Base-by-base conservation (phyloP, 2,329 filamentous ascomycete species). In the Didymella arachidicola region DNA sequence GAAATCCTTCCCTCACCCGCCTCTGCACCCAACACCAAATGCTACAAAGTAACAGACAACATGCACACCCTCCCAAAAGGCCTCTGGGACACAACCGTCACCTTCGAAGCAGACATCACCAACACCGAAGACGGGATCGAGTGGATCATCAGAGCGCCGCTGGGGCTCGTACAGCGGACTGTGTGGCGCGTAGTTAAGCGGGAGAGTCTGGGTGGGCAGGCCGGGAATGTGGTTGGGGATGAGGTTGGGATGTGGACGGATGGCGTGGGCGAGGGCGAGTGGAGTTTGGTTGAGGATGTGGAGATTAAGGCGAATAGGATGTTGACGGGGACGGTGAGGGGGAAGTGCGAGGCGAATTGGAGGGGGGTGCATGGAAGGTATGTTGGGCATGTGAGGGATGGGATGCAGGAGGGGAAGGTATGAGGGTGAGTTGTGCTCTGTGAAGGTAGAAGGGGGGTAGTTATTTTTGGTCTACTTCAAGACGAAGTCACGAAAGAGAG, bases 271-370 rank as follows among this genome's bases (percentile, higher is more conserved):
- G 41, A 43, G 14, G 41, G 41, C 14, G 41, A 74, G 58, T 75
- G 69, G 73, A 68, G 64, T 54, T 41, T 77, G 14, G 71, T 76
- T 2, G 74, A 77, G 54, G 73, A 77, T 63, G 72, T 75, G 29
- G 72, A 75, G 62, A 77, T 77, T 30, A 70, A 60, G 49, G 73
- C 69, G 38, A 72, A 68, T 30, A 64, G 72, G 53, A 49, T 77
- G 45, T 47, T 77, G 36, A 67, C 74, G 1, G 72, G 70, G 2
- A 76, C 72, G 25, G 75, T 77, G 12, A 77, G 66, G 63, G 67
- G 67, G 0, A 77, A 77, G 62, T 76, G 74, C 51, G 75, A 77
- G 61, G 65, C 68, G 55, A 75, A 72, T 38, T 77, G 72, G 72
- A 67, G 60, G 42, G 72, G 73, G 6, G 59, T 70, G 12, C 75